Evolutionary conservation across 116 monocot species (phyloP), one percentile per base, ranked within the genome.

Genomic region (Zostera marina): DNA sequence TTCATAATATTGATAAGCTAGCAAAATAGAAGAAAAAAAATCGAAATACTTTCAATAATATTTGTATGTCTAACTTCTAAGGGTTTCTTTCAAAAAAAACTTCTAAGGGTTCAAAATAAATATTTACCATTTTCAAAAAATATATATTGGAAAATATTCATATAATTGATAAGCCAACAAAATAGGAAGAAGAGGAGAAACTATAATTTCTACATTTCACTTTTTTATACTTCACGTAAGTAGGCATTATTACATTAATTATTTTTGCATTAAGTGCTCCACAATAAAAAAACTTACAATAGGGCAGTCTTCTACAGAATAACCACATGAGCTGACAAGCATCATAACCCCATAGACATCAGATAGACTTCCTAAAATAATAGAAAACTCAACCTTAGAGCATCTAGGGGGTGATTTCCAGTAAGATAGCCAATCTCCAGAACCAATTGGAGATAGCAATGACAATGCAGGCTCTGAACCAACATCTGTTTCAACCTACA

Each of bases 301-400:
- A 53, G 99, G 99, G 66, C 77, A 81, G 64, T 99, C 87, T 20
- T 54, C 83, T 39, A 61, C 22, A 22, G 99, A 81, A 68, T 84
- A 99, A 41, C 99, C 99, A 70, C 99, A 99, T 16, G 99, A 77
- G 64, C 99, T 91, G 63, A 84, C 81, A 69, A 99, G 66, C 53
- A 99, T 56, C 1, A 69, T 77, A 64, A 84, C 87, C 9, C 91
- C 99, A 51, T 77, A 83, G 25, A 99, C 87, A 72, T 91, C 91
- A 53, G 99, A 87, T 44, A 87, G 58, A 61, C 65, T 72, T 54
- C 75, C 91, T 69, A 99, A 84, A 56, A 91, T 79, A 76, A 99
- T 73, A 53, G 87, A 72, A 58, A 99, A 91, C 65, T 99, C 99
- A 14, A 91, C 79, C 48, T 62, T 70, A 8, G 79, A 69, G 53